Evolutionary conservation across 2,329 filamentous ascomycete species (phyloP).

Genomic region (Ophiostoma pallidulum): DNA sequence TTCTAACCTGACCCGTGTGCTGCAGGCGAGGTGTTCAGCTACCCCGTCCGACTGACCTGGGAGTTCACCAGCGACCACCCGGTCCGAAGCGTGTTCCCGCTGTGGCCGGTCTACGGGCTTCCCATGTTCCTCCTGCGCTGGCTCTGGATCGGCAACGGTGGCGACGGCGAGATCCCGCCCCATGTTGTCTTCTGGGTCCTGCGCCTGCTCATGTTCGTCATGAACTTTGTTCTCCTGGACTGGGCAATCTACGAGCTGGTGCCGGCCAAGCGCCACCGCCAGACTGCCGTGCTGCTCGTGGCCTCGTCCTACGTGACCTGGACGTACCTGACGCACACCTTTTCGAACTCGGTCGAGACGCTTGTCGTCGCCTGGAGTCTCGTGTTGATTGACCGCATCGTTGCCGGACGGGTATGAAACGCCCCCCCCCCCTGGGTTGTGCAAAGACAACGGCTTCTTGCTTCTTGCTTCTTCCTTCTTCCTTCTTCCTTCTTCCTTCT

Average conservation of each 20-base stretch:
- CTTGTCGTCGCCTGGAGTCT: slow-evolving; percentile 87
- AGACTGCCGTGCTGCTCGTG: slow-evolving; percentile 69
- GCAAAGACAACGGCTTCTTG: no score
- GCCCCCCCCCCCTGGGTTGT: no score
- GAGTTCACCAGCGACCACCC: slow-evolving; percentile 85
- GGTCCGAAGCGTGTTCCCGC: slow-evolving; percentile 88
- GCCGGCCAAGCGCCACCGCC: slow-evolving; percentile 60
- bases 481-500: slow-evolving; percentile 16
- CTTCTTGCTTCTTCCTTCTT: slow-evolving; percentile 11
- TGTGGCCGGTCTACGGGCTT: slow-evolving; percentile 92
- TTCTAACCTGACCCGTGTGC: background rate
- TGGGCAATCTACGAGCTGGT: slow-evolving; percentile 94
- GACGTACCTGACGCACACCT: slow-evolving; percentile 97
- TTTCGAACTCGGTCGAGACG: slow-evolving; percentile 95
- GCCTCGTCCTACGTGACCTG: slow-evolving; percentile 97
- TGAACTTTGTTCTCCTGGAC: slow-evolving; percentile 95
- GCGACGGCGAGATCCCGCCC: slow-evolving; percentile 69
- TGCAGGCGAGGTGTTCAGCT: slow-evolving; percentile 82
- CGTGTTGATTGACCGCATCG: slow-evolving; percentile 80
- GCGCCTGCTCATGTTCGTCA: slow-evolving; percentile 80
- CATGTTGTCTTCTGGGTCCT: slow-evolving; percentile 82
- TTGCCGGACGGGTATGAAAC: slow-evolving; percentile 67
- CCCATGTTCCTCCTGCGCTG: slow-evolving; percentile 89
- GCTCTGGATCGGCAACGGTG: slow-evolving; percentile 79
- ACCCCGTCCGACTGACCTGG: slow-evolving; percentile 85